Base-by-base conservation (phyloP, 2,329 filamentous ascomycete genomes). In the Fusarium domesticum region DNA sequence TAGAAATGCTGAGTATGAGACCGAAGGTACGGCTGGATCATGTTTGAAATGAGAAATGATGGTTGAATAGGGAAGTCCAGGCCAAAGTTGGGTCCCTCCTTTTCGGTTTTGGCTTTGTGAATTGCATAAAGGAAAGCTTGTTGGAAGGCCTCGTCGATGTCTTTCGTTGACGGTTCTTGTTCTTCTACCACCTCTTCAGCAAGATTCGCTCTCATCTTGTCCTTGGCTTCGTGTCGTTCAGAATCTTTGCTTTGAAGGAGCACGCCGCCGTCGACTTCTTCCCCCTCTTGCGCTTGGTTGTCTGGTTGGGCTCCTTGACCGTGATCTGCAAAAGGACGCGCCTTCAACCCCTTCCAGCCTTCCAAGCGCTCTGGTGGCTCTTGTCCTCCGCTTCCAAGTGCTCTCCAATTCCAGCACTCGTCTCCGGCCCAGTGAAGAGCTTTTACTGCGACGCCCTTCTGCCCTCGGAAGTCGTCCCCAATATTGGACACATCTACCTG, bases 371-470 rank as follows among this genome's bases (percentile, higher is more conserved):
- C 37, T 3, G 54, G 54, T 6, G 54, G 46, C 2, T 48, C 49
- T 3, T 53, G 51, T 3, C 54, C 54, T 14, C 54, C 54, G 19
- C 47, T 57, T 4, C 54, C 54, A 6, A 57, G 46, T 3, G 43
- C 35, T 39, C 45, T 57, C 54, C 54, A 57, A 30, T 33, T 49
- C 54, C 54, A 57, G 32, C 49, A 53, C 32, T 57, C 54, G 18
- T 57, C 54, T 6, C 54, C 54, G 12, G 18, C 51, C 54, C 54
- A 57, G 14, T 57, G 54, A 19, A 57, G 45, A 0, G 51, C 46
- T n/a, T 57, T 57, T 14, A 53, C 18, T 0, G 54, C 54, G 1
- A 43, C 46, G 3, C 54, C 54, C 10, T 57, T 57, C 39, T 56
- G 51, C 0, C 54, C 54, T 6, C 43, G 39, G 5, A 57, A 20